These are phyloP conservation scores for Drechslera avenae DNA, from an alignment of 2,329 filamentous ascomycete species.

Conservation along the genomic window DNA sequence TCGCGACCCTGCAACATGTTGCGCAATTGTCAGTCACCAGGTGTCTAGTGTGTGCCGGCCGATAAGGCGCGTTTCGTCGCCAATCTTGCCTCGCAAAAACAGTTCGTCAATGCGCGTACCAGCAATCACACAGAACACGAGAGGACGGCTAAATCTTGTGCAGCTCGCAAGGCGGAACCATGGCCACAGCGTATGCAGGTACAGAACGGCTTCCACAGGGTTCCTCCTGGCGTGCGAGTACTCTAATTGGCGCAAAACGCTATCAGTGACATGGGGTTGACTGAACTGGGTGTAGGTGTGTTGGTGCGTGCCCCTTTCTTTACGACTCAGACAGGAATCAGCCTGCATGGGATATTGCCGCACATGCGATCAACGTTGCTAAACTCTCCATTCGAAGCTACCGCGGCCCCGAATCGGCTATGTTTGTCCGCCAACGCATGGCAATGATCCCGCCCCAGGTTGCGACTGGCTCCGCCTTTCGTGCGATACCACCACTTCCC, in stretches of 20 bases:
- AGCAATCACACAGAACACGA: slow-evolving; percentile 16
- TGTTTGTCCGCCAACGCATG: too few relatives aligned
- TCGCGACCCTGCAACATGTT: not conserved
- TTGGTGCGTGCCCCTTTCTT: slow-evolving; percentile 18
- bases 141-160: slow-evolving; percentile 26
- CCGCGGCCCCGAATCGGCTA: not conserved
- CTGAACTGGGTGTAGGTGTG: slow-evolving; percentile 11
- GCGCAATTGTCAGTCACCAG: not conserved
- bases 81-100: slow-evolving; percentile 4
- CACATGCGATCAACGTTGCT: slow-evolving; percentile 10
- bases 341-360: slow-evolving; percentile 7
- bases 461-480: too few relatives aligned
- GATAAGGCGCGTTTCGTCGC: slow-evolving; percentile 2
- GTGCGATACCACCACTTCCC: not conserved
- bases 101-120: slow-evolving; percentile 8
- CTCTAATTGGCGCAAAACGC: slow-evolving; percentile 22
- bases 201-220: slow-evolving; percentile 22
- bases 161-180: slow-evolving; percentile 23
- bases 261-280: slow-evolving; percentile 20
- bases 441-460: too few relatives aligned
- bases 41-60: not conserved
- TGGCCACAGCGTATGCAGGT: slow-evolving; percentile 31
- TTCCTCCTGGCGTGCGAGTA: slow-evolving; percentile 10
- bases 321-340: slow-evolving; percentile 14
- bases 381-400: slow-evolving; percentile 8